Evolutionary conservation across 2,329 filamentous ascomycete species (phyloP).

Genomic region (Pseudonectria foliicola): DNA sequence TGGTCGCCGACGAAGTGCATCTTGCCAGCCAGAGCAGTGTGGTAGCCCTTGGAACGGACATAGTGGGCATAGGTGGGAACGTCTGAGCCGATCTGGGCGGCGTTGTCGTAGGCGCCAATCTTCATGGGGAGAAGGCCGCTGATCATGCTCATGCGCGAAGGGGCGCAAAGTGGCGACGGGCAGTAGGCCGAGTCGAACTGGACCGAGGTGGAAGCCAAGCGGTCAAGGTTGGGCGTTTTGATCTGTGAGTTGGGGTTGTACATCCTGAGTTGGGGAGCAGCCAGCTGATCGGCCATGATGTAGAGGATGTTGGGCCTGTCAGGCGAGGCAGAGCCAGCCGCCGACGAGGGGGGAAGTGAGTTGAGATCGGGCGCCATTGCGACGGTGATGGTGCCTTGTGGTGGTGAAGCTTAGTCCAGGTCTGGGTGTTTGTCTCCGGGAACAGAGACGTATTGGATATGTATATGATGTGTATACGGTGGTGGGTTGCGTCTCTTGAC

Average conservation of each 20-base stretch:
- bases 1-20: conserved; percentile 98
- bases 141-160: conserved; percentile 91
- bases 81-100: conserved; percentile 74
- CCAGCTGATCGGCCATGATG: conserved; percentile 96
- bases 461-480: conserved; percentile 1
- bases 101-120: conserved; percentile 90
- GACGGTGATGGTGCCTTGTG: not conserved
- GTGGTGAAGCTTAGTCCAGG: no score
- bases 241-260: conserved; percentile 85
- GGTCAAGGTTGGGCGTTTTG: conserved; percentile 85
- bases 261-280: conserved; percentile 84
- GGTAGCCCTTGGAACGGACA: conserved; percentile 74
- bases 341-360: conserved; percentile 53
- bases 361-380: conserved; percentile 69
- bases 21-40: conserved; percentile 86
- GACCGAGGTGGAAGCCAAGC: conserved; percentile 71
- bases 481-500: no score
- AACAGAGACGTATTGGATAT: not conserved
- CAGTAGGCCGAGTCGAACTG: conserved; percentile 94
- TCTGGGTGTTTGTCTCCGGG: no score
- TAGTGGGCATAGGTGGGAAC: conserved; percentile 91
- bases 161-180: conserved; percentile 85
- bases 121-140: conserved; percentile 85
- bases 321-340: conserved; percentile 13
- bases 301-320: conserved; percentile 48